Conservation (phyloP, 352 stramenopile genomes). For the Elongisporangium anandrum region DNA sequence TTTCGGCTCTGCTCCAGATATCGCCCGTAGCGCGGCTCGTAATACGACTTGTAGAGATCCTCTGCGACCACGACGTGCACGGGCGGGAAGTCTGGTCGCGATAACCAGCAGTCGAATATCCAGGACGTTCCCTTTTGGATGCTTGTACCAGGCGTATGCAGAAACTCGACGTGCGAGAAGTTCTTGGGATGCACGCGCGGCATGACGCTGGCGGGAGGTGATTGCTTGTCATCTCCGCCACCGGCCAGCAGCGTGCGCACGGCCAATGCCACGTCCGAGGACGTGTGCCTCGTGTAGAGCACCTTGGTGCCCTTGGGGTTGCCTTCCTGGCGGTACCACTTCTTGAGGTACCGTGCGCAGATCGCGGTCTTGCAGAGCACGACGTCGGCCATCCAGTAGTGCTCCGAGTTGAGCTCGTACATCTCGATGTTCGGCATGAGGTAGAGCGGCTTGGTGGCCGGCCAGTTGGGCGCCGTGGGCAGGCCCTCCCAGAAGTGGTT, state of each 20-base stretch:
- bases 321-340: slow-evolving; percentile 58
- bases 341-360: slow-evolving; percentile 27
- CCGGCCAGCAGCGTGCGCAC: slow-evolving; percentile 14
- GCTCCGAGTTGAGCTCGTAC: slow-evolving; percentile 41
- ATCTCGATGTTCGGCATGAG: slow-evolving; percentile 63
- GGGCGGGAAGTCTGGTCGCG: slow-evolving; percentile 21
- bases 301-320: slow-evolving; percentile 45
- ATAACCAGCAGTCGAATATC: slow-evolving; percentile 40
- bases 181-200: slow-evolving; percentile 22
- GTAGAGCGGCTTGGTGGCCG: slow-evolving; percentile 35
- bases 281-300: slow-evolving; percentile 62
- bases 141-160: slow-evolving; percentile 42
- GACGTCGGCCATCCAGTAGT: slow-evolving; percentile 39
- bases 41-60: slow-evolving; percentile 22
- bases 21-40: slow-evolving; percentile 16
- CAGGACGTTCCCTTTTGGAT: slow-evolving; percentile 36
- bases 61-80: slow-evolving; percentile 33
- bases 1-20: slow-evolving; percentile 21
- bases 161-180: slow-evolving; percentile 30
- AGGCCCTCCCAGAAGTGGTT: slow-evolving; percentile 57
- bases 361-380: slow-evolving; percentile 49
- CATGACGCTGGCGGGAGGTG: slow-evolving; percentile 1
- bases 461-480: slow-evolving; percentile 19
- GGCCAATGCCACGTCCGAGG: slow-evolving; percentile 33
- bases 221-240: neutral